Conservation (phyloP, 305 asterid genomes). For the Striga hermonthica region DNA sequence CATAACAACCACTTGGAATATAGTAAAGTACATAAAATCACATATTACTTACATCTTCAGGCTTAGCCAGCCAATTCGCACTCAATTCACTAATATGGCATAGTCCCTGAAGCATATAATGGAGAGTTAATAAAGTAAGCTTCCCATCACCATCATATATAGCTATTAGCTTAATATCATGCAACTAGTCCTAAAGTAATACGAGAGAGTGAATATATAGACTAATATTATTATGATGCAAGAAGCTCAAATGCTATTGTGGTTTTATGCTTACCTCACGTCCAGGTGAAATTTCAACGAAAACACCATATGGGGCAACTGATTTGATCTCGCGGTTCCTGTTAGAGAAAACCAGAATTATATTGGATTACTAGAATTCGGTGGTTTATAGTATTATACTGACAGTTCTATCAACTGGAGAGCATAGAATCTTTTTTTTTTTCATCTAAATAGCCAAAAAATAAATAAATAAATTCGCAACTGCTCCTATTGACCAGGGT, state of each 20-base stretch:
- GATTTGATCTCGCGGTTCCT: conserved; percentile 97
- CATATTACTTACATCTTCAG: conserved; percentile 77
- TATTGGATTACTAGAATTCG: conserved; percentile 18
- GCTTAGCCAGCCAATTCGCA: conserved; percentile 84
- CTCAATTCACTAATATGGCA: conserved; percentile 96
- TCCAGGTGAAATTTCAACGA: conserved; percentile 90
- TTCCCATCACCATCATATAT: conserved; percentile 15
- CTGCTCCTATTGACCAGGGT: no score
- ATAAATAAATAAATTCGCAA: no score
- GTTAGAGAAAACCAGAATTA: conserved; percentile 32
- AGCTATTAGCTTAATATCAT: neutral
- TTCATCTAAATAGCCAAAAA: neutral
- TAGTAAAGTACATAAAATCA: conserved; percentile 15
- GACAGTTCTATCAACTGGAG: conserved; percentile 1
- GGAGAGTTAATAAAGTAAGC: conserved; percentile 10
- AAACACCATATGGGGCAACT: conserved; percentile 39
- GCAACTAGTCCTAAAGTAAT: conserved; percentile 17
- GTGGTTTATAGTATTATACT: conserved; percentile 16
- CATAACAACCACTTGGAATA: conserved; percentile 22
- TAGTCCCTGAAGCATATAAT: conserved; percentile 59
- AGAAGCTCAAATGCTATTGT: conserved; percentile 23
- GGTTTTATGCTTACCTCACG: conserved; percentile 60
- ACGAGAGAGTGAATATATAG: neutral
- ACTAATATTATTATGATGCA: conserved; percentile 12
- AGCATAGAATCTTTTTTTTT: neutral